These are phyloP conservation scores for Ascobolus immersus DNA, from an alignment of 495 filamentous ascomycete genomes.

Conservation along the genomic window DNA sequence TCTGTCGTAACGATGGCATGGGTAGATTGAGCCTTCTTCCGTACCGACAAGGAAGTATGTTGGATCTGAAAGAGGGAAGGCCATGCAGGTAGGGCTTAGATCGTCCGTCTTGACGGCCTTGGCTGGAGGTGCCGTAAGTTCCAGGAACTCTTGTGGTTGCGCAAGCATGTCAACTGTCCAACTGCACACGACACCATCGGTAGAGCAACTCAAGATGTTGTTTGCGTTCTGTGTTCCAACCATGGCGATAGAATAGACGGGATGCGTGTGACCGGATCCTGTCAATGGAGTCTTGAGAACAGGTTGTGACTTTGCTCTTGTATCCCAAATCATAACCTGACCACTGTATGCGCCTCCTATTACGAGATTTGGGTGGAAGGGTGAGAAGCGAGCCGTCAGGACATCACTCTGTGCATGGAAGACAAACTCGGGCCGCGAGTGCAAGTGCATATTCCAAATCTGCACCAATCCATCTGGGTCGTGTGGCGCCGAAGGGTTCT, in stretches of 20 bases:
- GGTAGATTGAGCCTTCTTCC: constrained; percentile 85
- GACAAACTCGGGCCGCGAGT: constrained; percentile 78
- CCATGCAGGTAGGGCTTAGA: constrained; percentile 84
- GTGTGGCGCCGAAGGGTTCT: constrained; percentile 82
- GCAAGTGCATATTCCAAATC: constrained; percentile 89
- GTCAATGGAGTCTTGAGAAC: constrained; percentile 91
- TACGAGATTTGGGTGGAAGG: constrained; percentile 87
- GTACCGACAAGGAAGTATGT: constrained; percentile 94
- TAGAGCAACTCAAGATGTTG: constrained; percentile 88
- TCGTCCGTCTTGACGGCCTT: constrained; percentile 88
- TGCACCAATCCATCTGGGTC: constrained; percentile 86
- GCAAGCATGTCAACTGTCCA: constrained; percentile 96
- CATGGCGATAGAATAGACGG: constrained; percentile 82
- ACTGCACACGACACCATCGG: constrained; percentile 83
- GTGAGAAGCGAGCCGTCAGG: constrained; percentile 82
- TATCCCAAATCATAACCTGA: constrained; percentile 97
- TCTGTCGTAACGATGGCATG: constrained; percentile 88
- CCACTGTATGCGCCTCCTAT: constrained; percentile 87
- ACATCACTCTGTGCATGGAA: constrained; percentile 91
- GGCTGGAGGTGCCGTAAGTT: constrained; percentile 60
- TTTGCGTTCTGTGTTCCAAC: constrained; percentile 96
- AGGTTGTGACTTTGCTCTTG: constrained; percentile 57
- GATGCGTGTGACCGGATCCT: constrained; percentile 78
- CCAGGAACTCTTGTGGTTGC: constrained; percentile 75
- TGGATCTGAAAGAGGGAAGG: constrained; percentile 82